Percentiles rank a stretch among this genome's conserved stretches.
Evolutionary conservation across 352 stramenopile genomes (phyloP).

Genomic region (Aphanomyces invadans): DNA sequence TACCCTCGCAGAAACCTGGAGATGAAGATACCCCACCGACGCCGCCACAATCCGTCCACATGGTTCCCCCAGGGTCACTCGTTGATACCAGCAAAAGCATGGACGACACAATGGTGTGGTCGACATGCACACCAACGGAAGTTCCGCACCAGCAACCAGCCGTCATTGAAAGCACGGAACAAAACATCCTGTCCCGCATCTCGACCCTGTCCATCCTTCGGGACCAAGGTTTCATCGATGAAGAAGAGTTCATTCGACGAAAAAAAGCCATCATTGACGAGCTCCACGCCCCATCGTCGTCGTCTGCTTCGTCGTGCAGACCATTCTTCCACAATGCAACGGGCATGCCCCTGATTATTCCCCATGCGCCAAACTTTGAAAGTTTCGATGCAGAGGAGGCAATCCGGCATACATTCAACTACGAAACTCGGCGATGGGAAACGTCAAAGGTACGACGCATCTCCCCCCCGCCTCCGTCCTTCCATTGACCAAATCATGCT

Average conservation of each 20-base stretch:
- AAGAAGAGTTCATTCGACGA: constrained; percentile 71
- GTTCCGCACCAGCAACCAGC: constrained; percentile 1
- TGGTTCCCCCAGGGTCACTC: neutral
- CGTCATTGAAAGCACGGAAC: constrained; percentile 28
- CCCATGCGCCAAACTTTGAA: constrained; percentile 59
- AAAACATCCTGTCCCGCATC: constrained; percentile 56
- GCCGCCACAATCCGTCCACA: neutral
- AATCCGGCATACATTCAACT: constrained; percentile 77
- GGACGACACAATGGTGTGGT: constrained; percentile 25
- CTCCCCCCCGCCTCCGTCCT: neutral
- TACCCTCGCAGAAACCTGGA: neutral
- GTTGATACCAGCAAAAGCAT: constrained; percentile 11
- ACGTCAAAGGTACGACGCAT: constrained; percentile 15
- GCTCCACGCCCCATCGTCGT: constrained; percentile 43
- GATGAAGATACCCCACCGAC: neutral
- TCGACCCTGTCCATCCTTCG: constrained; percentile 64
- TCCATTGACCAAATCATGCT: no score
- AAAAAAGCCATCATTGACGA: constrained; percentile 72
- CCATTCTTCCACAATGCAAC: constrained; percentile 31
- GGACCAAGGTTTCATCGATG: constrained; percentile 70
- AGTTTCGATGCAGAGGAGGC: constrained; percentile 48
- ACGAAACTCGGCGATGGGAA: constrained; percentile 57
- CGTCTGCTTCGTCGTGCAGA: constrained; percentile 19
- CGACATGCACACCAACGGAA: constrained; percentile 16
- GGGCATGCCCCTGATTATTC: constrained; percentile 69